Base-by-base conservation (phyloP, 805 yeast genomes). In the Zygotorulaspora sp. region DNA sequence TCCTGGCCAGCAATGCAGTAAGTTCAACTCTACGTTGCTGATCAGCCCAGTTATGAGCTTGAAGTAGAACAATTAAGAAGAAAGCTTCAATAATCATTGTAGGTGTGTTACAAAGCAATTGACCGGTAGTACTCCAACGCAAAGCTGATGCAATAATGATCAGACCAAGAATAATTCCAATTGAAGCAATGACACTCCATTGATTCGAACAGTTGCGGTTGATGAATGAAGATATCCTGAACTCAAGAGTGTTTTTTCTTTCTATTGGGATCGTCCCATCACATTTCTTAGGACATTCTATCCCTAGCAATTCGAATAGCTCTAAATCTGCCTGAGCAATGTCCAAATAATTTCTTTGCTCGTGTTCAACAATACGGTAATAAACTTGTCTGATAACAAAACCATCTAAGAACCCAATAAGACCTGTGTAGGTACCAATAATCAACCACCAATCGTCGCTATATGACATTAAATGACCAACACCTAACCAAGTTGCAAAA, bases 391-490 rank as follows among this genome's bases (percentile, higher is more conserved):
- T 55, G 24, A 68, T 49, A 24, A 62, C 65, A 43, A 65, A 69
- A 2, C 72, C 71, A 43, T 68, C 73, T 31, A 64, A 36, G 43
- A 67, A 68, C 1, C 72, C 72, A 27, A 68, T 54, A 15, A 68
- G 52, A 13, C 74, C 74, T 0, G 73, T 65, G 42, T 69, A 68
- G 2, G 74, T 67, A 32, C 74, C 74, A 43, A 67, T 68, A 27
- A 69, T 66, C 28, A 68, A 50, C 72, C 72, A 68, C 74, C 73
- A 68, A 39, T 66, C 55, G 32, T 56, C 61, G 45, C 47, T 46
- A 63, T 64, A 69, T 21, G 48, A 18, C 65, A 68, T 55, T n/a
- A 53, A 37, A 26, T 47, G 34, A 28, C 74, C 74, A 22, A 66
- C 51, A 15, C 52, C 50, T 12, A 66, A 12, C 74, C 74, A 68